A percentile compares a stretch with the other conserved stretches of the same genome.
Evolutionary conservation across 768 basidiomycete species (phyloP).

Genomic region (Rhodotorula graminis): DNA sequence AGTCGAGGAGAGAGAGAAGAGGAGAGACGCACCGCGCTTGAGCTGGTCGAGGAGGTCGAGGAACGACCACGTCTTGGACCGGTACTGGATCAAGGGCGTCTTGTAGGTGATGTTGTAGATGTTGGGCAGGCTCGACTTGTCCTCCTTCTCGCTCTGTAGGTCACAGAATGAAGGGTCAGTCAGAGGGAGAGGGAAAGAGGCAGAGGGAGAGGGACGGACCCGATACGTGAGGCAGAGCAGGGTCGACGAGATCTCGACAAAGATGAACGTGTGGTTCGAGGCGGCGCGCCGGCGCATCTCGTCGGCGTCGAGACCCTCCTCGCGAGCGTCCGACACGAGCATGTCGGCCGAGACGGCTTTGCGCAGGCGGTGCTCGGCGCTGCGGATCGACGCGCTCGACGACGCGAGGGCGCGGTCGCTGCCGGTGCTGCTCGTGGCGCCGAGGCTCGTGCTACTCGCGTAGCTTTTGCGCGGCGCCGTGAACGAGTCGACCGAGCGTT

Average conservation of each 20-base stretch:
- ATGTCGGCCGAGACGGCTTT: conserved; percentile 26
- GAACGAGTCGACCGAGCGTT: conserved; percentile 39
- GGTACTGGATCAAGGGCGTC: conserved; percentile 73
- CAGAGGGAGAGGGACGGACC: conserved; percentile 25
- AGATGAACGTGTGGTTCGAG: conserved; percentile 70
- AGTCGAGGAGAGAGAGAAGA: not conserved
- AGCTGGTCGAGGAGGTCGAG: conserved; percentile 47
- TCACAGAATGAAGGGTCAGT: no score
- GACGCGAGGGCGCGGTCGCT: conserved; percentile 3
- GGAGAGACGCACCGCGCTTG: conserved; percentile 42
- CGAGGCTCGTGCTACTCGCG: conserved; percentile 1
- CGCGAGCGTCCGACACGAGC: conserved; percentile 5
- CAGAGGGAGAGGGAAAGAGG: not conserved
- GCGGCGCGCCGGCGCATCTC: conserved; percentile 61
- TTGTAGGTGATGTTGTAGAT: conserved; percentile 76
- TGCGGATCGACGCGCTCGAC: conserved; percentile 18
- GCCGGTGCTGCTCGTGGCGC: not conserved
- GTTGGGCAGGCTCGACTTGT: conserved; percentile 47
- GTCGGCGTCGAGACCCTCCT: conserved; percentile 44
- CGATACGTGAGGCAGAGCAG: conserved; percentile 39
- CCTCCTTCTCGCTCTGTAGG: conserved; percentile 35
- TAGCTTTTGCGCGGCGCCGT: not conserved
- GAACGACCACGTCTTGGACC: conserved; percentile 54
- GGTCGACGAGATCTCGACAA: conserved; percentile 59
- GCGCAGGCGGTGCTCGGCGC: conserved; percentile 21